phyloP scores from a whole-genome alignment of 768 basidiomycete genomes.

The Inosperma sp. region DNA sequence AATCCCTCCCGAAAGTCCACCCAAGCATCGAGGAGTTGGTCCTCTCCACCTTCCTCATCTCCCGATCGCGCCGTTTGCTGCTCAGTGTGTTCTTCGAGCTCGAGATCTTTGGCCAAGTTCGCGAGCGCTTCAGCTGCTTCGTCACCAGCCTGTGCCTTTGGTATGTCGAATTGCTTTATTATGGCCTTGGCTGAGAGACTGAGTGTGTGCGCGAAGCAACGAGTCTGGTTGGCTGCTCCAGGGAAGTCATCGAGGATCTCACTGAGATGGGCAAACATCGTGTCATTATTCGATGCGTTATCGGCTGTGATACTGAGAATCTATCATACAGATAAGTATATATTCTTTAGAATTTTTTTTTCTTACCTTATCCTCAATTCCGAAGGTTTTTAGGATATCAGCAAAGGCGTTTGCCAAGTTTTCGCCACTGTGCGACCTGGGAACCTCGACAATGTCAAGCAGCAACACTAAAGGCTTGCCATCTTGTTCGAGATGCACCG shows the following conservation, averaged over 20 bases:
- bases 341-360: slow-evolving; percentile 31
- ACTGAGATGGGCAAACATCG: slow-evolving; percentile 27
- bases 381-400: slow-evolving; percentile 22
- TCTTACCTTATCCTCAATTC: slow-evolving; percentile 24
- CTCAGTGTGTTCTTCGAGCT: slow-evolving; percentile 6
- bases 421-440: slow-evolving; percentile 27
- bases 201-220: slow-evolving; percentile 35
- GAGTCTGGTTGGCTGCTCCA: slow-evolving; percentile 20
- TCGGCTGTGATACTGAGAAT: slow-evolving; percentile 31
- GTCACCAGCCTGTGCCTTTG: slow-evolving; percentile 10
- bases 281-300: slow-evolving; percentile 33
- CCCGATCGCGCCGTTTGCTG: slow-evolving; percentile 1
- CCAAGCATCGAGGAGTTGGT: slow-evolving; percentile 17
- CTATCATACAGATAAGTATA: slow-evolving; percentile 12
- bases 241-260: slow-evolving; percentile 17
- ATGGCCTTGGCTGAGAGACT: slow-evolving; percentile 31
- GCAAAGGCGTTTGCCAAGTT: slow-evolving; percentile 30
- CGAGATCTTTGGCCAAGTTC: slow-evolving; percentile 9
- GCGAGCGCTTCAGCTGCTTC: slow-evolving; percentile 1
- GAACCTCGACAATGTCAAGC: slow-evolving; percentile 35
- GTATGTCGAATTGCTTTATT: slow-evolving; percentile 27
- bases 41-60: slow-evolving; percentile 14
- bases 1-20: slow-evolving; percentile 19
- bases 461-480: slow-evolving; percentile 23
- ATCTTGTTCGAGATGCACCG: slow-evolving; percentile 28